Conservation (phyloP, 345 rosid species). For the Erysimum cheiranthoides region DNA sequence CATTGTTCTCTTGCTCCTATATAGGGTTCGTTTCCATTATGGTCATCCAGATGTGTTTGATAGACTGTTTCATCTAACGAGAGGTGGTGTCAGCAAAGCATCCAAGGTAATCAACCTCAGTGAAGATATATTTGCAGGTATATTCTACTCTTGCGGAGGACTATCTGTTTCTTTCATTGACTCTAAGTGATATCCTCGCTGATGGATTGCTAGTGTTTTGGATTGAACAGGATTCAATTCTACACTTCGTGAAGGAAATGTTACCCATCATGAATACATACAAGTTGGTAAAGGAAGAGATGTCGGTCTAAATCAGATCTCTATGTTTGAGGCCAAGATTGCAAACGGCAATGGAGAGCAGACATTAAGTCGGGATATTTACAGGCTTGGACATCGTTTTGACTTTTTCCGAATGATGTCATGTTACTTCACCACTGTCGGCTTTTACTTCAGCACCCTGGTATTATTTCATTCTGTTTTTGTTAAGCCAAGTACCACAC, state of each 20-base stretch:
- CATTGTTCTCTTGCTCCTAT: constrained; percentile 32
- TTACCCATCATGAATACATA: constrained; percentile 98
- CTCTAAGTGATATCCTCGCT: constrained; percentile 23
- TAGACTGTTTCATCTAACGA: constrained; percentile 95
- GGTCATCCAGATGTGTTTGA: constrained; percentile 99
- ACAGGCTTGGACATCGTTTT: constrained; percentile 98
- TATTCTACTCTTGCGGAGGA: constrained; percentile 22
- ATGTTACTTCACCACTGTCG: constrained; percentile 96
- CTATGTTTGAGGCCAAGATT: constrained; percentile 99
- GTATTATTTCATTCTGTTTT: constrained; percentile 46
- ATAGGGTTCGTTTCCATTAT: constrained; percentile 98
- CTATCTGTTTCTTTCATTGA: not conserved
- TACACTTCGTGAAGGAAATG: constrained; percentile 99
- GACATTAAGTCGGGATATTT: constrained; percentile 92
- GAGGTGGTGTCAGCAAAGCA: constrained; percentile 99
- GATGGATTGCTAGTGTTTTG: constrained; percentile 26
- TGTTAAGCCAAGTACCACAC: constrained; percentile 8
- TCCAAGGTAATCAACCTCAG: constrained; percentile 96
- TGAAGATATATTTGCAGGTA: constrained; percentile 99
- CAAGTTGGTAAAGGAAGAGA: constrained; percentile 99
- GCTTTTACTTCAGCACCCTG: constrained; percentile 98
- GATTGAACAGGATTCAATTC: constrained; percentile 84
- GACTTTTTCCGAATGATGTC: constrained; percentile 98
- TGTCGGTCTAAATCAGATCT: constrained; percentile 99
- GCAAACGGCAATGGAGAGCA: constrained; percentile 99